Evolutionary conservation across 1,139 yeast species (phyloP), one percentile per base, ranked within the genome.

Genomic region (Hansenula lynferdii): DNA sequence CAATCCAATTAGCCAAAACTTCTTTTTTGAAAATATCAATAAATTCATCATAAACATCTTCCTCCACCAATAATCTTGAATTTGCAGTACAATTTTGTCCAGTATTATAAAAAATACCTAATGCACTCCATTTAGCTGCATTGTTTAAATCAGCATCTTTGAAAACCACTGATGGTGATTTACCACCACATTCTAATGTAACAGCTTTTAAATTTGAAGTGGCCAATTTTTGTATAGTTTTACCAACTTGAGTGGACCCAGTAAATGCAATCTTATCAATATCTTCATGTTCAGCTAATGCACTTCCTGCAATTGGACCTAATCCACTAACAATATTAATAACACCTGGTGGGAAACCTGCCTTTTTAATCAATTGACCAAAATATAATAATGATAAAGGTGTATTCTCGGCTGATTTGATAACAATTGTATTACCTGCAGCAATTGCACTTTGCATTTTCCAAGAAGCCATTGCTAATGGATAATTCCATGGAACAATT

Each of bases 51-150:
- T 83, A 81, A 30, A 86, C 64, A 2, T 67, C 61, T 37, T 75
- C 79, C 49, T 86, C 89, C 19, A 86, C 84, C 50, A 83, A 82
- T 28, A 87, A 71, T 47, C 96, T 72, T 42, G 92, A 87, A 45
- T 89, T 87, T 35, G 95, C 86, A 35, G 94, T 86, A 68, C 97
- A 89, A 39, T 87, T 82, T 63, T 89, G 96, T 31, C 97, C 97
- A 49, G 85, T 75, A 64, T 89, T 89, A 60, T 72, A 74, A 72
- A 85, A 80, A 25, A 86, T 76, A 48, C 95, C 96, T 42, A 75
- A 66, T 16, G 90, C 84, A 33, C 89, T 78, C 82, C 94, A 85
- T 58, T 82, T 83, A 23, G 82, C 90, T 31, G 95, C 90, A 54
- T 79, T 78, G 2, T 77, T 80, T 33, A 87, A 58, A 55, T 87